phyloP scores from a whole-genome alignment of 306 rosid species.

The Prunus mongolica region DNA sequence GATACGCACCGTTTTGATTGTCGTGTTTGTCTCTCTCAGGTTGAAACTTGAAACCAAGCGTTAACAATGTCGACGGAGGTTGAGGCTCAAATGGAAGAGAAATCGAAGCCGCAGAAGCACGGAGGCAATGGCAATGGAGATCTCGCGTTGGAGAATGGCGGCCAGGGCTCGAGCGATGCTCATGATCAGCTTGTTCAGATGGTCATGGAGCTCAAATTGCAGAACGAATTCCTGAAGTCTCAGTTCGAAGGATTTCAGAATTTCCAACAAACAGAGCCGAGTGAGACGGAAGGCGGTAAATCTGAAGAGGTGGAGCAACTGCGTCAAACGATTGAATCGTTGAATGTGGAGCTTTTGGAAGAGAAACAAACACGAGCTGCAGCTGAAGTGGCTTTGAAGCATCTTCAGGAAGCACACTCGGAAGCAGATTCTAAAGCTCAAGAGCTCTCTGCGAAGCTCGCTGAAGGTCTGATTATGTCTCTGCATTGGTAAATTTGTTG shows the following conservation, averaged over 20 bases:
- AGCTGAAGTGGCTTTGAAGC: slow-evolving; percentile 87
- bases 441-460: slow-evolving; percentile 76
- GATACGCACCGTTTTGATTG: not conserved
- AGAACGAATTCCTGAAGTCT: slow-evolving; percentile 83
- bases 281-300: slow-evolving; percentile 30
- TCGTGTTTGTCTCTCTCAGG: not conserved
- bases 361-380: slow-evolving; percentile 85
- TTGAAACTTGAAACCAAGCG: not conserved
- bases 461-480: slow-evolving; percentile 60
- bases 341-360: slow-evolving; percentile 59
- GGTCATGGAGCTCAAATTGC: slow-evolving; percentile 61
- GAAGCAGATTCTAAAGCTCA: slow-evolving; percentile 77
- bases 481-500: not conserved
- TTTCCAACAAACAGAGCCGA: slow-evolving; percentile 29
- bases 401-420: slow-evolving; percentile 55
- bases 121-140: slow-evolving; percentile 32
- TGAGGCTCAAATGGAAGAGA: slow-evolving; percentile 38
- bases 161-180: slow-evolving; percentile 19
- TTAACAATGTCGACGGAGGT: slow-evolving; percentile 36
- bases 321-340: slow-evolving; percentile 46
- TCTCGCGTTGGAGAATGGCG: slow-evolving; percentile 35
- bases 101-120: slow-evolving; percentile 27
- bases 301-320: slow-evolving; percentile 48
- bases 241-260: slow-evolving; percentile 55
- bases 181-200: slow-evolving; percentile 63